Evolutionary conservation across 257 asterid species (phyloP), one percentile per base, ranked within the genome.

Genomic region (Jacaranda mimosifolia): DNA sequence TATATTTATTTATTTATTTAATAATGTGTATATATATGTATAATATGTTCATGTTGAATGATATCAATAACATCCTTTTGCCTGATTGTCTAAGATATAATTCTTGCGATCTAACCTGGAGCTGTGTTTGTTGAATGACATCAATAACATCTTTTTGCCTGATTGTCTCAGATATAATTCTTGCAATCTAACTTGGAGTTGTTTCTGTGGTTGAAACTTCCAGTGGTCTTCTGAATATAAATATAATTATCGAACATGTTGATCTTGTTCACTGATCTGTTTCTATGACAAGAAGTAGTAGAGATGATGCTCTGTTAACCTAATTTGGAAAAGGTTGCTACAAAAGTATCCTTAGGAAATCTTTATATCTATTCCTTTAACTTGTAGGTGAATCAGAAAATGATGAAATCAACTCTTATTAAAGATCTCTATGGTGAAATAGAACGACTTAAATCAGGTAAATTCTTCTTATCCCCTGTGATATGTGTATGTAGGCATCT

Each of bases 341-440:
- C 32, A 26, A 26, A 26, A 26, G 32, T 26, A 26, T 26, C 36
- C 63, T 63, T 38, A 19, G 58, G 39, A 71, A 72, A 65, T 68
- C 10, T 45, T 70, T 58, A 43, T 40, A 72, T 32, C 3, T 32
- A 26, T 64, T 42, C 48, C 45, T 49, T 66, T 49, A 63, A 76
- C 51, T 69, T 85, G 76, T 75, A 91, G 98, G 95, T 94, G 63
- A 94, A 94, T 80, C 97, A 94, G 81, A 93, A 93, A 79, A 94
- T 94, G 98, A 90, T 90, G 96, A 90, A 90, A 82, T 80, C 92
- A 21, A 88, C 96, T 68, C 90, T 92, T 18, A 90, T 90, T 38
- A 89, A 92, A 79, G 96, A 90, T 64, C 94, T 92, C 69, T 89
- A 91, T 12, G 93, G 95, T 73, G 95, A 91, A 82, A 91, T 91